Conservation (phyloP, 345 rosid species). For the Acer yangbiense region DNA sequence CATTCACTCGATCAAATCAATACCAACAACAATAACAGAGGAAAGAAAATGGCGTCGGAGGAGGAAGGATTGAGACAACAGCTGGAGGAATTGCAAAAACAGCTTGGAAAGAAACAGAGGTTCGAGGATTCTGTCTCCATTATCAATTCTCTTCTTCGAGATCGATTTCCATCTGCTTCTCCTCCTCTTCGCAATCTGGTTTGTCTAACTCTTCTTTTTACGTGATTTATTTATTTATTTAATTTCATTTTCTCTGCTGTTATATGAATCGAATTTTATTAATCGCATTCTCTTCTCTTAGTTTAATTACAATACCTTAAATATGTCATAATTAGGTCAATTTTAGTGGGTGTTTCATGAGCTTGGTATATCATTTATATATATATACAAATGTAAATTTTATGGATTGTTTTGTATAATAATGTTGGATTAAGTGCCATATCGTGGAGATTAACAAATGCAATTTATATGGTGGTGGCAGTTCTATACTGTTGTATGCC, state of each 20-base stretch:
- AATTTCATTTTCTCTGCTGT: not conserved
- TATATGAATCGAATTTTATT: no score
- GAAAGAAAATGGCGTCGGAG: constrained; percentile 28
- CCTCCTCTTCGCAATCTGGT: constrained; percentile 67
- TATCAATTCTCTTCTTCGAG: constrained; percentile 52
- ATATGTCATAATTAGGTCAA: not conserved
- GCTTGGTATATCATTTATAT: not conserved
- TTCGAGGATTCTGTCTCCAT: constrained; percentile 80
- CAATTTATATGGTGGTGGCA: constrained; percentile 23
- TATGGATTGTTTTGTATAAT: no score
- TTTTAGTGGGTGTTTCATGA: not conserved
- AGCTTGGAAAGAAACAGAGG: constrained; percentile 72
- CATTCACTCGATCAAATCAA: not conserved
- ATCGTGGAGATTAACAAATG: not conserved
- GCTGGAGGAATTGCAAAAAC: constrained; percentile 76
- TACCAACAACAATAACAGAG: not conserved
- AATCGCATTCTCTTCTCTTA: no score
- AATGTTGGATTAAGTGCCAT: no score
- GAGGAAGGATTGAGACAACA: constrained; percentile 58
- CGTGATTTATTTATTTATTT: not conserved
- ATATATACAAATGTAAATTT: no score
- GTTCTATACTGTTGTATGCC: constrained; percentile 77
- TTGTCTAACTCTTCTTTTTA: not conserved
- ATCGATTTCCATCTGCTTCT: constrained; percentile 60
- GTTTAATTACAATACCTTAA: not conserved